These are phyloP conservation scores for Phytophthora cryptogea DNA, from an alignment of 352 stramenopile species.

Conservation along the genomic window DNA sequence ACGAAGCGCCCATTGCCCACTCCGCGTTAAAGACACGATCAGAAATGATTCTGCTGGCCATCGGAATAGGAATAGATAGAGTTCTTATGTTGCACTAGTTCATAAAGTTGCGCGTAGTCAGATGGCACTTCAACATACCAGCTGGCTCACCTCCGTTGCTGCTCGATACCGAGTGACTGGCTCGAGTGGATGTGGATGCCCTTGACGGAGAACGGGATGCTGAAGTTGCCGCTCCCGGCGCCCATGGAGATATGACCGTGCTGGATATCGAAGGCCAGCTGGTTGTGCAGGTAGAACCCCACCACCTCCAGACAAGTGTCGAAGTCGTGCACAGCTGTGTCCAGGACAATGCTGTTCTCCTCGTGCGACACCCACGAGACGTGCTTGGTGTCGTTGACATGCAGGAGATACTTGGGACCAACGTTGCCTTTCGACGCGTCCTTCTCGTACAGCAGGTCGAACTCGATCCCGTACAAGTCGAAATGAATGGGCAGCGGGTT, in stretches of 20 bases:
- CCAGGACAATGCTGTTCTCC: conserved; percentile 67
- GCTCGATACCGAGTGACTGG: conserved; percentile 6
- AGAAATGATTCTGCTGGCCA: conserved; percentile 3
- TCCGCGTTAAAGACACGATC: conserved; percentile 4
- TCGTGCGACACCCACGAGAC: conserved; percentile 66
- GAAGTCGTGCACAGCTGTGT: conserved; percentile 58
- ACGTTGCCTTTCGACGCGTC: conserved; percentile 6
- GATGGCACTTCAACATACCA: conserved; percentile 20
- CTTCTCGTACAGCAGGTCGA: conserved; percentile 72
- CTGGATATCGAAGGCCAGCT: conserved; percentile 70
- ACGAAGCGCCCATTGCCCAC: conserved; percentile 47
- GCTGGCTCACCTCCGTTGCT: background rate
- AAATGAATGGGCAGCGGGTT: conserved; percentile 84
- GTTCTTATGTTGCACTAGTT: conserved; percentile 16
- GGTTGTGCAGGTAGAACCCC: conserved; percentile 63
- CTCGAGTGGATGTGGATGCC: conserved; percentile 70
- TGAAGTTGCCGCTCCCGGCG: conserved; percentile 66
- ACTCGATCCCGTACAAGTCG: conserved; percentile 66
- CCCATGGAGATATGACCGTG: conserved; percentile 61
- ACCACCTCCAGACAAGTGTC: conserved; percentile 69
- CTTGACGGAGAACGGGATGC: conserved; percentile 68
- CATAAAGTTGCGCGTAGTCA: conserved; percentile 27
- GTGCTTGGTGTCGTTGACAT: conserved; percentile 54
- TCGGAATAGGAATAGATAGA: conserved; percentile 5
- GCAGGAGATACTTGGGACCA: conserved; percentile 42